Percentiles rank a stretch among this genome's conserved stretches.
These are phyloP conservation scores for Fusarium sp. DNA, from an alignment of 2,329 filamentous ascomycete genomes.

Conservation along the genomic window DNA sequence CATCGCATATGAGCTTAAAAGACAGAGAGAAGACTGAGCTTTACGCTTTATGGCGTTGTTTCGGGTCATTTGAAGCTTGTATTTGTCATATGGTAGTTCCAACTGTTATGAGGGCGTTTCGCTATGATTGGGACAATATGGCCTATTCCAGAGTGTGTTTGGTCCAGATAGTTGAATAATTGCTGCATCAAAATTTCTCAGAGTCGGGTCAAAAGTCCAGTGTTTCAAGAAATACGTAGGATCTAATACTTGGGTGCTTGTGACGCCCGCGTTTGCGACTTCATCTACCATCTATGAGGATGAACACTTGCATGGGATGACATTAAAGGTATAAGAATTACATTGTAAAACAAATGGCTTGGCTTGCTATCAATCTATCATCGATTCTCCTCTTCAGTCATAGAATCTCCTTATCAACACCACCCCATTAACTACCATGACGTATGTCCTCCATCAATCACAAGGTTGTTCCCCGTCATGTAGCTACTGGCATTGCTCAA, in stretches of 20 bases:
- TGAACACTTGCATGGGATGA: not conserved
- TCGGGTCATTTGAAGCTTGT: too few species aligned
- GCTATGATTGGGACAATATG: too few species aligned
- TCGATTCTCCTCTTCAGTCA: not conserved
- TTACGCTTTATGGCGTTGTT: not conserved
- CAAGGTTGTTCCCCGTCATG: constrained; percentile 78
- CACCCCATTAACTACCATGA: constrained; percentile 56
- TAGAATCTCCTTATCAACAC: not conserved
- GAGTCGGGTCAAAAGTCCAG: fast-evolving
- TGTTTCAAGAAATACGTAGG: not conserved
- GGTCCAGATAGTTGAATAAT: not conserved
- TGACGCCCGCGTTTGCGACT: too few species aligned
- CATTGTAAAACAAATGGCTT: not conserved
- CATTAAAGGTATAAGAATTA: fast-evolving
- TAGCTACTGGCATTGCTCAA: constrained; percentile 76
- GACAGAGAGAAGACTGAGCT: fast-evolving
- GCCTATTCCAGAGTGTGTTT: not conserved
- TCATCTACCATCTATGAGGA: not conserved
- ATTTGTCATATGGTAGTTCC: not conserved
- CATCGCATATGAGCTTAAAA: not conserved
- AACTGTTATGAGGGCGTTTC: not conserved
- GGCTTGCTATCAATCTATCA: not conserved
- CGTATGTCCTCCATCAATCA: constrained; percentile 76
- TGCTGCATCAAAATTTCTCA: too few species aligned
- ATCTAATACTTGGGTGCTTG: too few species aligned